phyloP scores from a whole-genome alignment of 2,329 filamentous ascomycete species.

The Acrodontium crateriforme region DNA sequence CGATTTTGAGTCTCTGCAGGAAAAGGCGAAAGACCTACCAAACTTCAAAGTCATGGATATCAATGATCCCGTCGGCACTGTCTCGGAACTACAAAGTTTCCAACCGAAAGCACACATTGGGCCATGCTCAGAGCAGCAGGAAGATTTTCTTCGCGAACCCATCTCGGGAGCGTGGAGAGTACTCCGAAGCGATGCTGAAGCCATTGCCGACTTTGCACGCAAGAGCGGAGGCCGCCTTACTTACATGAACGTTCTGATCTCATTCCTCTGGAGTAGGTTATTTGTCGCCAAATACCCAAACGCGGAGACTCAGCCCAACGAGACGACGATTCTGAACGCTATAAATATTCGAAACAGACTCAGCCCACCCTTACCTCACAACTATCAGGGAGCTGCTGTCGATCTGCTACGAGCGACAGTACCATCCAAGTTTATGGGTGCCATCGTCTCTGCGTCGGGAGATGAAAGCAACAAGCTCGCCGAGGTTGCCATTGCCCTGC shows the following conservation, averaged over 20 bases:
- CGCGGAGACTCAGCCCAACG: not conserved
- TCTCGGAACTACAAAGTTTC: constrained; percentile 1
- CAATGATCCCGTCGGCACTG: not conserved
- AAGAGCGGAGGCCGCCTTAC: constrained; percentile 1
- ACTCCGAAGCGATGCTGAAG: constrained; percentile 1
- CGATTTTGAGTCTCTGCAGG: not conserved
- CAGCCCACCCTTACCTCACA: constrained; percentile 2
- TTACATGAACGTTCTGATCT: constrained; percentile 2
- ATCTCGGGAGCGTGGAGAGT: constrained; percentile 3
- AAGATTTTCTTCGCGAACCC: not conserved
- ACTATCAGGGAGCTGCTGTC: constrained; percentile 2
- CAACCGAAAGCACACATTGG: constrained; percentile 1
- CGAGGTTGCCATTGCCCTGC: not conserved
- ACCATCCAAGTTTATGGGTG: not conserved
- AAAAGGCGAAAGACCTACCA: constrained; percentile 1
- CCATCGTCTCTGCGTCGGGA: too few species aligned
- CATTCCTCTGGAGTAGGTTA: constrained; percentile 4
- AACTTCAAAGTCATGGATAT: constrained; percentile 2
- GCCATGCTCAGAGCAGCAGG: too few species aligned
- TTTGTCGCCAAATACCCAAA: constrained; percentile 3
- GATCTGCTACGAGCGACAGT: constrained; percentile 2
- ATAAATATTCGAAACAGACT: constrained; percentile 2
- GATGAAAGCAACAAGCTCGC: not conserved
- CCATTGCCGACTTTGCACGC: not conserved
- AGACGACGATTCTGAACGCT: constrained; percentile 1